Conservation (phyloP, 768 basidiomycete genomes). For the Trametes meyenii region DNA sequence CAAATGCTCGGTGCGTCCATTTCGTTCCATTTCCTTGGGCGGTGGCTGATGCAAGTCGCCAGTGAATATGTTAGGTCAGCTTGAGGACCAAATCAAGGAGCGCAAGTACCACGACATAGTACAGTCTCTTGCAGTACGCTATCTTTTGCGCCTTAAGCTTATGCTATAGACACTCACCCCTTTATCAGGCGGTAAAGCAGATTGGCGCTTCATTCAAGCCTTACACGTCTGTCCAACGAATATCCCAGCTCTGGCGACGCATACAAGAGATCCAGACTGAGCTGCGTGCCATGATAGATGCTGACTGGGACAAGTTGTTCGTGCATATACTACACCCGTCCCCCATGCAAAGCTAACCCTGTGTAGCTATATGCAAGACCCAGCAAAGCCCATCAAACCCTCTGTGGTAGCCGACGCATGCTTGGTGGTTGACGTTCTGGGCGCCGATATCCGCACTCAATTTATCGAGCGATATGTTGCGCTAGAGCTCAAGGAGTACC, state of each 20-base stretch:
- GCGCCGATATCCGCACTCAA: slow-evolving; percentile 77
- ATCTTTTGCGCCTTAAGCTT: background rate
- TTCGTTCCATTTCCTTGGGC: slow-evolving; percentile 6
- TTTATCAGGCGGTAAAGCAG: slow-evolving; percentile 79
- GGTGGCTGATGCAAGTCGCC: background rate
- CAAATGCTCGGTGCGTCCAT: slow-evolving; percentile 86
- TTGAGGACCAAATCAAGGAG: slow-evolving; percentile 77
- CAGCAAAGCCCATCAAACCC: slow-evolving; percentile 61
- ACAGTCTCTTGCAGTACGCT: slow-evolving; percentile 73
- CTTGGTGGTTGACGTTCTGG: slow-evolving; percentile 86
- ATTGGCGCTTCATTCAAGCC: slow-evolving; percentile 80
- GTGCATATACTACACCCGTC: slow-evolving; percentile 33
- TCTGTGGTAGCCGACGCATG: slow-evolving; percentile 80
- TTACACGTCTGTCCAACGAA: slow-evolving; percentile 73
- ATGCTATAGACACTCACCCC: background rate
- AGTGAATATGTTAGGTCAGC: slow-evolving; percentile 84
- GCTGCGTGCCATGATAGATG: slow-evolving; percentile 78
- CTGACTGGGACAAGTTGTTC: slow-evolving; percentile 91
- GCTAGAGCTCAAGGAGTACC: slow-evolving; percentile 92
- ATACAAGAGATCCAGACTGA: slow-evolving; percentile 84
- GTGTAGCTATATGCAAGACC: slow-evolving; percentile 78
- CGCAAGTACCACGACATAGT: slow-evolving; percentile 84
- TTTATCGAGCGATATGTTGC: slow-evolving; percentile 89
- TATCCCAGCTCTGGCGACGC: slow-evolving; percentile 76
- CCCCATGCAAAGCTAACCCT: background rate